Conservation (phyloP, 1,284 basidiomycete species). For the Puccinia triticina region DNA sequence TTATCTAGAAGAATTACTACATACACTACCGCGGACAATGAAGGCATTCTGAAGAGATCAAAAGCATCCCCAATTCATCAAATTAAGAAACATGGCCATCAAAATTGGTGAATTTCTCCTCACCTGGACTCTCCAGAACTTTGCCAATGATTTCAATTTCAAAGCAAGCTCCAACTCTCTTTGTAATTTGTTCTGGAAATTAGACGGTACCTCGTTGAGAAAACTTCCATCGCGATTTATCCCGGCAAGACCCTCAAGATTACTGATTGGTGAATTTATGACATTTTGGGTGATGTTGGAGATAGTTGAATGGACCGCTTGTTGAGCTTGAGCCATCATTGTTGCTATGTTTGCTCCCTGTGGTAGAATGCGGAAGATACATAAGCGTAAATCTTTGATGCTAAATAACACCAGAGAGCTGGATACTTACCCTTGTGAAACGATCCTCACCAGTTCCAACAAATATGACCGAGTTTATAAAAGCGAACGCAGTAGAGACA, state of each 20-base stretch:
- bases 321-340: slow-evolving; percentile 47
- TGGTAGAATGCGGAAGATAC: not conserved
- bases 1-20: slow-evolving; percentile 4
- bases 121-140: slow-evolving; percentile 51
- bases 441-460: slow-evolving; percentile 47
- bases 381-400: not conserved
- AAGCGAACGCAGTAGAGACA: slow-evolving; percentile 42
- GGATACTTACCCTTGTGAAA: slow-evolving; percentile 29
- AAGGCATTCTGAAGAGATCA: slow-evolving; percentile 45
- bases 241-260: slow-evolving; percentile 27
- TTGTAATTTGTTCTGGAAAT: slow-evolving; percentile 49
- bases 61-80: not conserved
- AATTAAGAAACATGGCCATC: not conserved
- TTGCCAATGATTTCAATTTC: slow-evolving; percentile 50
- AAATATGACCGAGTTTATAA: slow-evolving; percentile 45
- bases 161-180: slow-evolving; percentile 49
- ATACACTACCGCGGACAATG: slow-evolving; percentile 46
- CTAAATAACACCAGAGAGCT: not conserved
- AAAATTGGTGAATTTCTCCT: not conserved
- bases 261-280: slow-evolving; percentile 36
- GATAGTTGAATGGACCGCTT: slow-evolving; percentile 47
- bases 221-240: slow-evolving; percentile 46
- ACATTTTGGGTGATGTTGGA: slow-evolving; percentile 46
- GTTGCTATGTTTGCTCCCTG: slow-evolving; percentile 34
- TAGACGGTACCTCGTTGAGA: slow-evolving; percentile 40